Percentiles rank a stretch among this genome's conserved stretches.
Conservation (phyloP, 2,329 filamentous ascomycete genomes). For the Drechslerella coelobrocha region DNA sequence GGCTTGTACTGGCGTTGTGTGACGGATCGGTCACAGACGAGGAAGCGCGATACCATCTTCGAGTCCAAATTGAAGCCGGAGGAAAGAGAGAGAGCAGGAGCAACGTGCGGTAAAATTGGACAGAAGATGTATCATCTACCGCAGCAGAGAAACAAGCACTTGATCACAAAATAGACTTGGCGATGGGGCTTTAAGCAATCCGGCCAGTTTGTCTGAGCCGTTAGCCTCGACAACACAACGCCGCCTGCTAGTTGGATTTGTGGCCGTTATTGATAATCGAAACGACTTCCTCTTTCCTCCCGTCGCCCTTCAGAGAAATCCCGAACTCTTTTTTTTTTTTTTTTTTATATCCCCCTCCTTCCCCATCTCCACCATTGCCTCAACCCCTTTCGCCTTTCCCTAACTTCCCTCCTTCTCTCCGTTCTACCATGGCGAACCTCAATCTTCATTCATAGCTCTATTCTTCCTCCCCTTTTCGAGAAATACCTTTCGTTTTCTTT, state of each 20-base stretch:
- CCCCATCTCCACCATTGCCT: constrained; percentile 5
- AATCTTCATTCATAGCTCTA: constrained; percentile 22
- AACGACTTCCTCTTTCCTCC: constrained; percentile 8
- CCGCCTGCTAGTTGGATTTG: not conserved
- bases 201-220: no score
- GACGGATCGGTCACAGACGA: no score
- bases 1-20: no score
- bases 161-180: no score
- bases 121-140: no score
- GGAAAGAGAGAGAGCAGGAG: no score
- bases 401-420: constrained; percentile 3
- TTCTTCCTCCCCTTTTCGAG: constrained; percentile 9
- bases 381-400: not conserved
- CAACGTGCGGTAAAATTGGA: no score
- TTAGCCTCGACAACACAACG: not conserved
- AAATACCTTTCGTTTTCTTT: constrained; percentile 1
- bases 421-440: constrained; percentile 39
- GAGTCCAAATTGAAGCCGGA: no score
- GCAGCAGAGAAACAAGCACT: no score
- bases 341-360: constrained; percentile 29
- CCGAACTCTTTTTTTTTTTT: constrained; percentile 19
- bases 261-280: constrained; percentile 6
- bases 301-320: not conserved
- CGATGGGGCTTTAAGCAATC: no score
- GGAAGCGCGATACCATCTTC: no score